A percentile compares a stretch with the other conserved stretches of the same genome.
Conservation (phyloP, 2,329 filamentous ascomycete genomes). For the Onygena corvina region DNA sequence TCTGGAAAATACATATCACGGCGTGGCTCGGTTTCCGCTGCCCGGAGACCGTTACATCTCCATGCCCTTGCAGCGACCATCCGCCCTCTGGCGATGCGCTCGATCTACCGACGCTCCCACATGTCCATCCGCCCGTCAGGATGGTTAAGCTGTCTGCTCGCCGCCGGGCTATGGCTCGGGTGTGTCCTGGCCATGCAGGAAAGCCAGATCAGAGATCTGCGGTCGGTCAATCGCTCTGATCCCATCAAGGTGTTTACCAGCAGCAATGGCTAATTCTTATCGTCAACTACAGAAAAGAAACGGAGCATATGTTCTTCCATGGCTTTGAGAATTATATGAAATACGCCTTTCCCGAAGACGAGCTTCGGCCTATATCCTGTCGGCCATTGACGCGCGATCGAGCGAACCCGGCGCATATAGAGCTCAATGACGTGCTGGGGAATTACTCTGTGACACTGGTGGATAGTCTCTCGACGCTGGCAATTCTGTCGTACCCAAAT, state of each 20-base stretch:
- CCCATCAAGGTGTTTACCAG: too few relatives aligned
- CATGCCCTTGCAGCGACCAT: neutral
- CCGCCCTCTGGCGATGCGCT: conserved; percentile 27
- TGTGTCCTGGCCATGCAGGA: conserved; percentile 27
- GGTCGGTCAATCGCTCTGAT: conserved; percentile 21
- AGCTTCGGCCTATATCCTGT: conserved; percentile 79
- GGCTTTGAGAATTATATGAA: conserved; percentile 91
- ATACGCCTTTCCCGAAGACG: conserved; percentile 90
- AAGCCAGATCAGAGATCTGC: conserved; percentile 27
- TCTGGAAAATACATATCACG: neutral
- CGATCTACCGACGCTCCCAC: conserved; percentile 30
- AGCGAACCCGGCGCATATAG: conserved; percentile 65
- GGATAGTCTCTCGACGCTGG: conserved; percentile 86
- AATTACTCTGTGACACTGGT: conserved; percentile 95
- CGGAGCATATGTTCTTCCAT: conserved; percentile 78
- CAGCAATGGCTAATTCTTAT: too few relatives aligned
- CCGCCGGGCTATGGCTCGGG: conserved; percentile 26
- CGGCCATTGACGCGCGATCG: conserved; percentile 71
- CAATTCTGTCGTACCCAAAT: conserved; percentile 72
- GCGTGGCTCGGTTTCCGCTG: neutral
- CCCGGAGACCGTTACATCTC: neutral
- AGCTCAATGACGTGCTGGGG: conserved; percentile 86
- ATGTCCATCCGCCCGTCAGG: conserved; percentile 25
- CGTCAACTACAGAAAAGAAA: conserved; percentile 29
- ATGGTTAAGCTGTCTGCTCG: conserved; percentile 26